These are phyloP conservation scores for Sphenostylis stenocarpa DNA, from an alignment of 306 rosid genomes.

Conservation along the genomic window DNA sequence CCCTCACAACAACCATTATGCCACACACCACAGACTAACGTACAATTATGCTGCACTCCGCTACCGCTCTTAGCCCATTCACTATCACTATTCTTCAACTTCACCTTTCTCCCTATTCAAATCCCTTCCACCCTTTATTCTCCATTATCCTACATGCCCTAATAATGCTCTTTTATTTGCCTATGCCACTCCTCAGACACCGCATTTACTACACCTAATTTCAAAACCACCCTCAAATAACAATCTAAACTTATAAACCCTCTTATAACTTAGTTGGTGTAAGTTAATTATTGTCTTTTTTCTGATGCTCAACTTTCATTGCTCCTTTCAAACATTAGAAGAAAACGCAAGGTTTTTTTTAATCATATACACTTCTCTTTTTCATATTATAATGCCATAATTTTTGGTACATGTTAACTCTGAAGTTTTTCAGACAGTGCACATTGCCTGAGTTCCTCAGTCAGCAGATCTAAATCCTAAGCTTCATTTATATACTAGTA, in stretches of 20 bases:
- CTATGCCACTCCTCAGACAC: not conserved
- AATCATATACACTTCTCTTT: not conserved
- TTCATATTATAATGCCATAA: not conserved
- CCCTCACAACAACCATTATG: conserved; percentile 1
- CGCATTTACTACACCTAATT: not conserved
- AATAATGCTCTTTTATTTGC: not conserved
- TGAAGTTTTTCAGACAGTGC: not conserved
- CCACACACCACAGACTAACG: not conserved
- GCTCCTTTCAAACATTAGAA: no score
- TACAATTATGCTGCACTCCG: not conserved
- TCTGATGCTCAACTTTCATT: no score
- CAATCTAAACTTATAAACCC: no score
- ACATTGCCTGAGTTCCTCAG: no score
- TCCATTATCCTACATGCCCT: not conserved
- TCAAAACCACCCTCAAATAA: not conserved
- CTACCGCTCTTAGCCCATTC: not conserved
- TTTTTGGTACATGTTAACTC: not conserved
- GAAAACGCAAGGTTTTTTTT: no score
- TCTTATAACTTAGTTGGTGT: no score
- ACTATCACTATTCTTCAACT: not conserved
- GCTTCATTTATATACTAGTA: not conserved
- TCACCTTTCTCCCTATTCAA: not conserved
- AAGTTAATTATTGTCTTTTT: no score
- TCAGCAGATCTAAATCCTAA: not conserved
- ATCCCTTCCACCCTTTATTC: not conserved